Evolutionary conservation across 306 rosid species (phyloP), one percentile per base, ranked within the genome.

Genomic region (Trifolium fragiferum): DNA sequence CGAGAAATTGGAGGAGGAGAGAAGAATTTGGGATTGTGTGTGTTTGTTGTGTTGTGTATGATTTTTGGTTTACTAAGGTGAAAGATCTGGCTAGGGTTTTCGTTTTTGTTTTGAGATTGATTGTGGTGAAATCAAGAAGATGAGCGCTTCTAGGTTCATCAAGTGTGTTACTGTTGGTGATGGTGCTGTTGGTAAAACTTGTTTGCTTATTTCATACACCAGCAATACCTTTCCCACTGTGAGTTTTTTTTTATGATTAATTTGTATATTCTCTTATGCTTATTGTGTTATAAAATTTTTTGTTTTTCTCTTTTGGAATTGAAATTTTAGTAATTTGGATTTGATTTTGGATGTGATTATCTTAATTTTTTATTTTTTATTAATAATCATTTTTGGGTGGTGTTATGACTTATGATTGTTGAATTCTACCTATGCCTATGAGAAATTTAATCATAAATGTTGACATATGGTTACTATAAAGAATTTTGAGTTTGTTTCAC

Each of bases 151-250:
- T 66, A 92, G 96, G 92, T 95, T 95, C 92, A 92, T 92, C 78
- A 95, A 92, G 90, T 95, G 97, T 75, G 99, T 95, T 40, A 95
- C 98, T 19, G 99, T 95, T 76, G 97, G 99, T 12, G 99, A 95
- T 73, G 99, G 99, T 69, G 99, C 98, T 80, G 99, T 95, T 77
- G 99, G 99, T 58, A 95, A 95, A 85, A 95, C 99, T 16, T 95
- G 98, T 84, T 90, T 95, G 88, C 87, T 95, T 19, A 95, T 95
- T 78, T 95, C 98, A 75, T 95, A 95, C 68, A 95, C 99, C 78
- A 95, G 99, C 90, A 95, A 95, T 82, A 92, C 99, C 81, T 95
- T 95, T 79, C 99, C 99, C 68, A 95, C 99, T 50, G 98, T 95
- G 41, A 84, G 93, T 35, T 14, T 16, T 9, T n/a, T 27, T 62